Conservation (phyloP, 1,284 basidiomycete genomes). For the Puccinia horiana region DNA sequence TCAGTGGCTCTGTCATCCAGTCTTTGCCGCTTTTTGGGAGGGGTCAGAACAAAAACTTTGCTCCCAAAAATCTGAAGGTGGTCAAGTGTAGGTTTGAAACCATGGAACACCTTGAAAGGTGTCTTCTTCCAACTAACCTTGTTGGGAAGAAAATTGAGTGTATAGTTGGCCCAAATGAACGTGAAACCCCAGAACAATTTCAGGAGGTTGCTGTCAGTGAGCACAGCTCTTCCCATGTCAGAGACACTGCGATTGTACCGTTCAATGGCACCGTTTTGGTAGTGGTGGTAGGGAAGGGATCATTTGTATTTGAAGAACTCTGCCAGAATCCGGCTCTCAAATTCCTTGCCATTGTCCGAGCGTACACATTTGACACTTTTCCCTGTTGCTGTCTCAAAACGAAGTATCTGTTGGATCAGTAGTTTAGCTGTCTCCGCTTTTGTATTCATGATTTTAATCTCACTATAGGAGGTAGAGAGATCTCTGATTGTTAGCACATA, state of each 20-base stretch:
- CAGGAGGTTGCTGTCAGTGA: background rate
- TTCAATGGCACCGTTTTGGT: slow-evolving; percentile 3
- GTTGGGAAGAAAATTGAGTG: background rate
- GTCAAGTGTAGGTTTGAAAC: background rate
- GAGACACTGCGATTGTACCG: background rate
- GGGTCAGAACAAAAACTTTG: slow-evolving; percentile 7
- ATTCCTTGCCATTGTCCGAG: slow-evolving; percentile 16
- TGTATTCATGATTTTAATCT: background rate
- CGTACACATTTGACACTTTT: background rate
- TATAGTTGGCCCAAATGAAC: background rate
- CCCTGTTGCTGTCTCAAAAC: slow-evolving; percentile 2
- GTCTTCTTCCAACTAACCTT: background rate
- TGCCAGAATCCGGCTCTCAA: background rate
- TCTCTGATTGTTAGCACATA: slow-evolving; percentile 20
- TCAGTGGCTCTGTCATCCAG: too few species aligned
- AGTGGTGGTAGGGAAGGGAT: background rate
- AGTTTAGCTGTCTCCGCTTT: slow-evolving; percentile 8
- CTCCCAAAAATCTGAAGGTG: background rate
- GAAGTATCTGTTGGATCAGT: background rate
- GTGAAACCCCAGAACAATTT: slow-evolving; percentile 3
- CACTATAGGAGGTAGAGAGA: background rate
- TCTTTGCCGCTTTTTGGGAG: too few species aligned
- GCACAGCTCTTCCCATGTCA: background rate
- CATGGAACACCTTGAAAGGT: background rate
- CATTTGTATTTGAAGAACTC: background rate